Evolutionary conservation across 2,329 filamentous ascomycete genomes (phyloP).

Genomic region (Colletotrichum sp.): DNA sequence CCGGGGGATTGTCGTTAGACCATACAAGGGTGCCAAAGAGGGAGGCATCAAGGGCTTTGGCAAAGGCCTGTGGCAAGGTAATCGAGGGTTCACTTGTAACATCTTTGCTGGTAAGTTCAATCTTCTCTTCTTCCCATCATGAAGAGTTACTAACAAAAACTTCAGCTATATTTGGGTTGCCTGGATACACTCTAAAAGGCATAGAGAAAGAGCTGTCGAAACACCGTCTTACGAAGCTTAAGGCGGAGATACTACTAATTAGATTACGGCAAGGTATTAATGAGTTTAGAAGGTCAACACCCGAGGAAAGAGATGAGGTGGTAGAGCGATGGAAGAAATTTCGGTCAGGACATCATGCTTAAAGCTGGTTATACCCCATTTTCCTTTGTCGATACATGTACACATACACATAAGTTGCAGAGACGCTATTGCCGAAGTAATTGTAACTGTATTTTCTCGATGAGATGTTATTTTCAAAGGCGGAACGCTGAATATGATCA

Average conservation of each 20-base stretch:
- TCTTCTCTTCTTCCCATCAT: no score
- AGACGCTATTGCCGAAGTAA: not conserved
- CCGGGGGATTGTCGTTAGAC: constrained; percentile 69
- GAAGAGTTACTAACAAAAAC: not conserved
- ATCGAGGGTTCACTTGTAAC: constrained; percentile 48
- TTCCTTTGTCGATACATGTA: not conserved
- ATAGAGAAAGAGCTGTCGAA: constrained; percentile 52
- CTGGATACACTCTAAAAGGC: constrained; percentile 59
- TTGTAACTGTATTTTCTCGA: not conserved
- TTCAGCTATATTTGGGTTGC: constrained; percentile 49
- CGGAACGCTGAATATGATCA: not conserved
- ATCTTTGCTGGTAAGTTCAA: constrained; percentile 37
- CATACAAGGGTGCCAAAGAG: constrained; percentile 66
- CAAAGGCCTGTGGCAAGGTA: constrained; percentile 59
- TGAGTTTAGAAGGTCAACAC: constrained; percentile 29
- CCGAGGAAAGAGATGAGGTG: constrained; percentile 25
- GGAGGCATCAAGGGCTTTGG: constrained; percentile 66
- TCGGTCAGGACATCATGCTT: not conserved
- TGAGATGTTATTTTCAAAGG: accelerated
- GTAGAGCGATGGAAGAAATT: constrained; percentile 30
- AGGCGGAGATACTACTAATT: constrained; percentile 37
- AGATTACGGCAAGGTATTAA: constrained; percentile 33
- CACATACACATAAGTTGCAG: not conserved
- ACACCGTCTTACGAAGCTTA: constrained; percentile 33
- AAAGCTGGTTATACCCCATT: not conserved